These are phyloP conservation scores for Daldinia grandis DNA, from an alignment of 495 filamentous ascomycete species.

Conservation along the genomic window DNA sequence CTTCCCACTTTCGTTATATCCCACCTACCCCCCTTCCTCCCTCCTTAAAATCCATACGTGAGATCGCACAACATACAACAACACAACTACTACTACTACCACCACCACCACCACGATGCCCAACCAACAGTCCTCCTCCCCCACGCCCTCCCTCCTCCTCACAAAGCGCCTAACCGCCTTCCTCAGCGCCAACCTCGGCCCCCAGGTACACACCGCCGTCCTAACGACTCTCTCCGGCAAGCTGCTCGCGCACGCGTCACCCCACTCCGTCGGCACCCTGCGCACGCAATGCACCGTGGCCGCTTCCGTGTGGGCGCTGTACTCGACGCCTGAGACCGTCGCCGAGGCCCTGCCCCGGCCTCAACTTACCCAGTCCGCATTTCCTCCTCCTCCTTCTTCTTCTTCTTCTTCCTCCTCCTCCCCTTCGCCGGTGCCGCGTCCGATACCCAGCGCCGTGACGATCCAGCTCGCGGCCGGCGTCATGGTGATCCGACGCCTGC, in stretches of 20 bases:
- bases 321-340: slow-evolving; percentile 39
- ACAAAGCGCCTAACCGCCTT: slow-evolving; percentile 59
- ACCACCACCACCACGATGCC: slow-evolving; percentile 35
- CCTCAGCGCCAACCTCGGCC: slow-evolving; percentile 56
- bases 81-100: background rate
- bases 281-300: slow-evolving; percentile 60
- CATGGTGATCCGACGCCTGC: slow-evolving; percentile 57
- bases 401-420: too few relatives aligned
- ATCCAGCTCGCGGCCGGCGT: slow-evolving; percentile 58
- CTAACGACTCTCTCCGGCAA: slow-evolving; percentile 58
- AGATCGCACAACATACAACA: background rate
- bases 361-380: background rate
- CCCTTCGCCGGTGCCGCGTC: background rate
- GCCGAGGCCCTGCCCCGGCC: slow-evolving; percentile 25
- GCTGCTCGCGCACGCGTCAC: slow-evolving; percentile 58
- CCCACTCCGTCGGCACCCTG: slow-evolving; percentile 51
- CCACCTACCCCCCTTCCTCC: background rate
- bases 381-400: slow-evolving; percentile 6
- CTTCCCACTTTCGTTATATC: background rate
- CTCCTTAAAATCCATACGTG: background rate
- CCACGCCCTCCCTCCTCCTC: slow-evolving; percentile 57
- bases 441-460: slow-evolving; percentile 47
- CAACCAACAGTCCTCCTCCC: slow-evolving; percentile 24
- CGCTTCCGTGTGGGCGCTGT: slow-evolving; percentile 55
- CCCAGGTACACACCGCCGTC: slow-evolving; percentile 52